Evolutionary conservation across 306 rosid genomes (phyloP).

Genomic region (Acacia confusa): DNA sequence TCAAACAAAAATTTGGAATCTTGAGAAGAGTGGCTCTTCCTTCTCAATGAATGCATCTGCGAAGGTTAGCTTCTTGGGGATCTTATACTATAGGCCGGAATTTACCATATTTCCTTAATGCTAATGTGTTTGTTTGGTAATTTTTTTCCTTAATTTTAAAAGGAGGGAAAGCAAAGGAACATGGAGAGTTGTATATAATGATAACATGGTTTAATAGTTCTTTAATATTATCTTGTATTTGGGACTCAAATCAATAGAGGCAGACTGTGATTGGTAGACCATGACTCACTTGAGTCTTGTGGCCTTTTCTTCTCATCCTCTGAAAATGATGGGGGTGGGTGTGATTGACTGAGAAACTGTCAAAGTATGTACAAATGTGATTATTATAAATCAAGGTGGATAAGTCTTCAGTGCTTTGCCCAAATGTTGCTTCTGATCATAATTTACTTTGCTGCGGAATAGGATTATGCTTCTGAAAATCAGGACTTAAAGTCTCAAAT

Average conservation of each 20-base stretch:
- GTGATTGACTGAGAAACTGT: constrained; percentile 1
- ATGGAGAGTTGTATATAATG: not conserved
- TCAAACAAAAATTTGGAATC: constrained; percentile 62
- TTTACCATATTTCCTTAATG: not conserved
- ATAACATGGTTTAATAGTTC: not conserved
- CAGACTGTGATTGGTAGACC: not conserved
- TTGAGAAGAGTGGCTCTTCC: constrained; percentile 49
- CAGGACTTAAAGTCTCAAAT: constrained; percentile 69
- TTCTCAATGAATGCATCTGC: constrained; percentile 41
- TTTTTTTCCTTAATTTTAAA: not conserved
- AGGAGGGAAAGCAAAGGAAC: constrained; percentile 17
- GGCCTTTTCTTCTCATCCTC: not conserved
- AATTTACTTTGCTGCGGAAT: constrained; percentile 23
- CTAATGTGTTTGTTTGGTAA: not conserved
- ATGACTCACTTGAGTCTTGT: constrained; percentile 10
- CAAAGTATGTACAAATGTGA: constrained; percentile 3
- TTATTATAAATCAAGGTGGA: constrained; percentile 21
- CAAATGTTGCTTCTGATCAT: constrained; percentile 27
- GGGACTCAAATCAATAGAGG: not conserved
- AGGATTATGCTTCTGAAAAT: constrained; percentile 51
- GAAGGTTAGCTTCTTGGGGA: constrained; percentile 56
- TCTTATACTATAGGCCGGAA: constrained; percentile 19
- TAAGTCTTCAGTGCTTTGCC: constrained; percentile 8
- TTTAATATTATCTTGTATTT: constrained; percentile 1
- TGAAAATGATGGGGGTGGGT: constrained; percentile 14